These are phyloP conservation scores for Ascochyta lentis DNA, from an alignment of 2,329 filamentous ascomycete genomes.

Conservation along the genomic window DNA sequence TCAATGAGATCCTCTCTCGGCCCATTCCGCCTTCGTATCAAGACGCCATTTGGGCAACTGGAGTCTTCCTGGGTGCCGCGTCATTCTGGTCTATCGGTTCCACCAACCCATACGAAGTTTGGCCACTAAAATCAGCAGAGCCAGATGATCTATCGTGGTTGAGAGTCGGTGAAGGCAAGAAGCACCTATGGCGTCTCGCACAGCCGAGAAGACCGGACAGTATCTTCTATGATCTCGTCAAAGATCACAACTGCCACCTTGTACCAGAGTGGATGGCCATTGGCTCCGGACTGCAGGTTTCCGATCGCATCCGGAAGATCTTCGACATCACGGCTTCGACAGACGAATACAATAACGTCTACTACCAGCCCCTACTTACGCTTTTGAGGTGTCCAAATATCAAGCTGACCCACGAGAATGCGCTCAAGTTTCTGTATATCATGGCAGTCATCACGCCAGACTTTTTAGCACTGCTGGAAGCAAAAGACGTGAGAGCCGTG, in stretches of 20 bases:
- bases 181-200: constrained; percentile 59
- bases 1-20: constrained; percentile 53
- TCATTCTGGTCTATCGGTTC: constrained; percentile 56
- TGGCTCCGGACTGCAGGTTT: constrained; percentile 34
- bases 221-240: constrained; percentile 51
- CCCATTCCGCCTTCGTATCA: constrained; percentile 50
- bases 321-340: constrained; percentile 35
- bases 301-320: constrained; percentile 39
- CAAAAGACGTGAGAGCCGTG: constrained; percentile 61
- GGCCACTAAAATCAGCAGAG: constrained; percentile 60
- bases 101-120: constrained; percentile 55
- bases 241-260: constrained; percentile 23
- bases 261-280: constrained; percentile 20
- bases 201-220: constrained; percentile 58
- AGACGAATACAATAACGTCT: constrained; percentile 28
- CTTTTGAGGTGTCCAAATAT: constrained; percentile 50
- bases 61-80: constrained; percentile 56
- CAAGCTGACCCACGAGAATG: constrained; percentile 49
- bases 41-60: constrained; percentile 57
- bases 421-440: constrained; percentile 58
- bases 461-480: constrained; percentile 55
- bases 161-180: constrained; percentile 63
- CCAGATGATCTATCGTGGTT: constrained; percentile 64
- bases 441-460: constrained; percentile 53
- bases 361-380: constrained; percentile 43